Percentiles rank a stretch among this genome's conserved stretches.
Conservation (phyloP, 2,329 filamentous ascomycete species). For the Nemania abortiva region DNA sequence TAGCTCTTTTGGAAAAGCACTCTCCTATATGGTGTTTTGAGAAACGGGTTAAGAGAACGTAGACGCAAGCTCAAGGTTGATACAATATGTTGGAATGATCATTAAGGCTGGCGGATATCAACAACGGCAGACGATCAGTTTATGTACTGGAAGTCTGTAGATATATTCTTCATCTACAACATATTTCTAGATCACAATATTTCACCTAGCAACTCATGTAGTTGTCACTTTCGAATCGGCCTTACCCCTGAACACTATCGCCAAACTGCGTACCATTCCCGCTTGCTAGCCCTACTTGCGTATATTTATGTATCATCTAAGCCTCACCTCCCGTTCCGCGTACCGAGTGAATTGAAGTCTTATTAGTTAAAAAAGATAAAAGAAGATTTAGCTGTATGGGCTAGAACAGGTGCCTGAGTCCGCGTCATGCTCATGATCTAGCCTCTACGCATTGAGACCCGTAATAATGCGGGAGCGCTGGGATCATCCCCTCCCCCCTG, state of each 20-base stretch:
- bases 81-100: background rate
- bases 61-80: background rate
- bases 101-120: background rate
- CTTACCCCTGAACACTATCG: background rate
- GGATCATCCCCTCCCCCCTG: background rate
- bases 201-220: background rate
- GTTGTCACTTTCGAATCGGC: background rate
- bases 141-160: background rate
- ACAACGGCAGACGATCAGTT: background rate
- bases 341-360: background rate
- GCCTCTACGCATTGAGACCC: background rate
- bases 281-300: background rate
- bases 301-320: background rate
- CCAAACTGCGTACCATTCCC: background rate
- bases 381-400: background rate
- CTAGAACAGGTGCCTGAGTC: background rate
- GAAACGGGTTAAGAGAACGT: background rate
- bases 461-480: background rate
- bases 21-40: background rate
- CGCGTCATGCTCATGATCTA: background rate
- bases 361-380: background rate
- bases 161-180: background rate
- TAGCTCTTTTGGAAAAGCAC: background rate
- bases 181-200: background rate
- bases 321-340: background rate